These are phyloP conservation scores for Rutstroemia sp. DNA, from an alignment of 2,329 filamentous ascomycete genomes.

Conservation along the genomic window DNA sequence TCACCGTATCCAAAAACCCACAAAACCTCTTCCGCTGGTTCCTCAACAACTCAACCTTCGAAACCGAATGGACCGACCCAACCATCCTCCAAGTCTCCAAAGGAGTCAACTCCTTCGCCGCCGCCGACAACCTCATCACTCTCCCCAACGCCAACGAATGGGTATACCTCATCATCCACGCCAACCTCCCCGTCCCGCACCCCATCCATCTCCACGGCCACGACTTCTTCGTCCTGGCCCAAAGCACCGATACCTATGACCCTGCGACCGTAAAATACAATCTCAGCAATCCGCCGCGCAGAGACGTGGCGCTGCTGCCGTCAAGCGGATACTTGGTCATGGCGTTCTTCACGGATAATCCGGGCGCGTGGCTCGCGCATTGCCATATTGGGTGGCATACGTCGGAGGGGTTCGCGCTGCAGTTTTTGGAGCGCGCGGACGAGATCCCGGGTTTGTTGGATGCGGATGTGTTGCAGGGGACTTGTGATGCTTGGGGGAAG, in stretches of 20 bases:
- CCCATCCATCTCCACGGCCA: slow-evolving; percentile 19
- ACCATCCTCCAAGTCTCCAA: slow-evolving; percentile 33
- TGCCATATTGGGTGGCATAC: slow-evolving; percentile 40
- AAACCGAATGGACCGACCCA: slow-evolving; percentile 40
- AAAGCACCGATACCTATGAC: slow-evolving; percentile 33
- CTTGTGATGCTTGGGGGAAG: slow-evolving; percentile 11
- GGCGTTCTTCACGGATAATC: slow-evolving; percentile 18
- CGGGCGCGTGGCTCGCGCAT: slow-evolving; percentile 18
- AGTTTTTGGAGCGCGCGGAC: slow-evolving; percentile 36
- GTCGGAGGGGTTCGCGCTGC: slow-evolving; percentile 40
- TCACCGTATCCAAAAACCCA: slow-evolving; percentile 19
- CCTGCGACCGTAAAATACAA: slow-evolving; percentile 21
- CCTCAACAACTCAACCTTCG: slow-evolving; percentile 39
- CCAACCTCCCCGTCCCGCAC: slow-evolving; percentile 17
- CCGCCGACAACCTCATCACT: slow-evolving; percentile 18
- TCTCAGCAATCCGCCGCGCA: slow-evolving; percentile 40
- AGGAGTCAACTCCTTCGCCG: slow-evolving; percentile 19
- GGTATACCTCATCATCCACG: slow-evolving; percentile 27
- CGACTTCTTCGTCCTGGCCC: slow-evolving; percentile 38
- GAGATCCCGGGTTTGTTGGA: slow-evolving; percentile 16
- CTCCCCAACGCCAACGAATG: slow-evolving; percentile 24
- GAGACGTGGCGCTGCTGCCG: slow-evolving; percentile 41
- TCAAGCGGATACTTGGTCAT: slow-evolving; percentile 15
- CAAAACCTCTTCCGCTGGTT: slow-evolving; percentile 38
- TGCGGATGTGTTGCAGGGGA: not conserved